phyloP scores from a whole-genome alignment of 2,329 filamentous ascomycete genomes.

The Talaromyces sp. region DNA sequence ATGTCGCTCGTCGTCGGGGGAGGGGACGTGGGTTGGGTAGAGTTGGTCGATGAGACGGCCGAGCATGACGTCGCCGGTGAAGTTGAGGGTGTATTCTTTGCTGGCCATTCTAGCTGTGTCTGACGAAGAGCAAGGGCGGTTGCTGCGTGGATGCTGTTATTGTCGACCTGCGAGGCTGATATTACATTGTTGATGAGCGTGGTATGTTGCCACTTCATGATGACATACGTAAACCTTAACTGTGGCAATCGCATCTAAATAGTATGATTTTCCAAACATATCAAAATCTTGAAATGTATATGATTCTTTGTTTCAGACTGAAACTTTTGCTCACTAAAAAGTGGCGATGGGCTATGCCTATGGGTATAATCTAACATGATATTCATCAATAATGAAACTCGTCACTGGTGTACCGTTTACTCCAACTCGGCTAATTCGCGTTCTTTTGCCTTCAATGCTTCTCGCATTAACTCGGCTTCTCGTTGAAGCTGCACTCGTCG shows the following conservation, averaged over 20 bases:
- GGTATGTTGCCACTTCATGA: not conserved
- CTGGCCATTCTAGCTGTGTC: not conserved
- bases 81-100: slow-evolving; percentile 28
- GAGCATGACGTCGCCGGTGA: slow-evolving; percentile 43
- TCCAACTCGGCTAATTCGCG: slow-evolving; percentile 62
- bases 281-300: not conserved
- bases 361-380: slow-evolving; percentile 1
- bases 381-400: not conserved
- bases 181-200: not conserved
- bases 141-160: not conserved
- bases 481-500: slow-evolving; percentile 63
- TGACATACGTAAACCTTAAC: not conserved
- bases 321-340: not conserved
- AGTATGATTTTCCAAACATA: not conserved
- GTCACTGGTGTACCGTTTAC: not conserved
- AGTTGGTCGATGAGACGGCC: slow-evolving; percentile 42
- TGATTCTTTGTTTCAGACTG: not conserved
- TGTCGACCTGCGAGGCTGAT: not conserved
- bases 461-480: slow-evolving; percentile 73
- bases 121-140: too few relatives aligned
- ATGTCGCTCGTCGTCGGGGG: slow-evolving; percentile 25
- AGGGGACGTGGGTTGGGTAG: slow-evolving; percentile 33
- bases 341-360: not conserved
- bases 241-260: not conserved
- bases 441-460: slow-evolving; percentile 69